These are phyloP conservation scores for Ogataea trehaloabstinens DNA, from an alignment of 805 yeast species.

Conservation along the genomic window DNA sequence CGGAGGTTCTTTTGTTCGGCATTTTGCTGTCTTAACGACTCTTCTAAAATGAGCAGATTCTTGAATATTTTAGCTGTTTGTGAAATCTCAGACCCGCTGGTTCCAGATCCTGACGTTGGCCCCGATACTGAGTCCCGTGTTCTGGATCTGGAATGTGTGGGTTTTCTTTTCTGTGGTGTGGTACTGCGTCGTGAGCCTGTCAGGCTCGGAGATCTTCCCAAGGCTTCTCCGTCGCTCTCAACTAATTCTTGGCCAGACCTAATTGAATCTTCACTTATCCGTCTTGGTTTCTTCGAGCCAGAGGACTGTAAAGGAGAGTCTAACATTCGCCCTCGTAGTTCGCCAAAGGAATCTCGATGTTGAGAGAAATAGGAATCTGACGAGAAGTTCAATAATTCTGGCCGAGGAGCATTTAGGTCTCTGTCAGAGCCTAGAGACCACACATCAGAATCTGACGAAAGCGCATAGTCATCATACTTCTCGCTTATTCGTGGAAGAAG, in stretches of 20 bases:
- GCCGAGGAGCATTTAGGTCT: constrained; percentile 5
- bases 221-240: constrained; percentile 23
- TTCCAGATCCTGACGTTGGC: constrained; percentile 3
- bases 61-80: constrained; percentile 69
- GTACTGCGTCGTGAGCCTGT: constrained; percentile 12
- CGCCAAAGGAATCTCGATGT: constrained; percentile 28
- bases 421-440: constrained; percentile 28
- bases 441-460: constrained; percentile 31
- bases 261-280: constrained; percentile 29
- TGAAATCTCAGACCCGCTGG: constrained; percentile 21
- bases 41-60: constrained; percentile 81
- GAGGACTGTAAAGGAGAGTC: constrained; percentile 11
- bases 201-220: constrained; percentile 19
- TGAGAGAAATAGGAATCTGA: constrained; percentile 35
- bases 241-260: constrained; percentile 12
- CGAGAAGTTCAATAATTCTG: constrained; percentile 23
- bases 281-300: constrained; percentile 15
- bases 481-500: constrained; percentile 26
- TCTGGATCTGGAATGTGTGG: constrained; percentile 16
- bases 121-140: constrained; percentile 12
- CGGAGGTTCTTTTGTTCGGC: constrained; percentile 67
- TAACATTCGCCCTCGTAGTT: constrained; percentile 20
- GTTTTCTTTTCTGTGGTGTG: constrained; percentile 17
- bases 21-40: constrained; percentile 78
- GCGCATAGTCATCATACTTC: constrained; percentile 30